phyloP scores from a whole-genome alignment of 2,329 filamentous ascomycete genomes.

The Trichoderma citrinoviride region DNA sequence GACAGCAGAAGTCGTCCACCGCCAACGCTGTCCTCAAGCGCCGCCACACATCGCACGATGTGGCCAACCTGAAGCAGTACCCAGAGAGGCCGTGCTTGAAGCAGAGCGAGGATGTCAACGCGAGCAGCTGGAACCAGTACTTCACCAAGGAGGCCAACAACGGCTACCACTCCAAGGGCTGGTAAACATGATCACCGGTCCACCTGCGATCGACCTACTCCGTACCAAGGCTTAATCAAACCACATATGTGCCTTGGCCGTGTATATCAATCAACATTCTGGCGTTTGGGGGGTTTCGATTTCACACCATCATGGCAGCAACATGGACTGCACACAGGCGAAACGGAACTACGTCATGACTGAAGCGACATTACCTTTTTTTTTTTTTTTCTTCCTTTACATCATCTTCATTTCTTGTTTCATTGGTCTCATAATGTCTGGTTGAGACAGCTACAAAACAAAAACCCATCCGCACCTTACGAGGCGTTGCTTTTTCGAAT shows the following conservation, averaged over 20 bases:
- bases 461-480: conserved; percentile 18
- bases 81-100: conserved; percentile 64
- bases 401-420: conserved; percentile 9
- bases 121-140: conserved; percentile 80
- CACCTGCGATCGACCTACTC: not conserved
- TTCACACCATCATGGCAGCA: conserved; percentile 13
- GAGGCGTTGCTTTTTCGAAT: conserved; percentile 22
- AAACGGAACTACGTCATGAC: conserved; percentile 19
- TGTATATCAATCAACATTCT: conserved; percentile 18
- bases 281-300: conserved; percentile 15
- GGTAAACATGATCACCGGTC: conserved; percentile 30
- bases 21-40: conserved; percentile 87
- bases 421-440: conserved; percentile 21
- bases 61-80: conserved; percentile 82
- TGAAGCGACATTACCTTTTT: conserved; percentile 11
- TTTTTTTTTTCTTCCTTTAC: not conserved
- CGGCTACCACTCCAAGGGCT: conserved; percentile 45
- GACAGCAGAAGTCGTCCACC: conserved; percentile 88
- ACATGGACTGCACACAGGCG: conserved; percentile 16
- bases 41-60: conserved; percentile 84
- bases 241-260: conserved; percentile 7
- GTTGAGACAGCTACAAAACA: conserved; percentile 8
- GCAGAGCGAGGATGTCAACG: conserved; percentile 60
- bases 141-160: conserved; percentile 72
- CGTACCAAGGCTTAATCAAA: conserved; percentile 6